Evolutionary conservation across 2,329 filamentous ascomycete species (phyloP), one percentile per base, ranked within the genome.

Genomic region (Dactylella cylindrospora): DNA sequence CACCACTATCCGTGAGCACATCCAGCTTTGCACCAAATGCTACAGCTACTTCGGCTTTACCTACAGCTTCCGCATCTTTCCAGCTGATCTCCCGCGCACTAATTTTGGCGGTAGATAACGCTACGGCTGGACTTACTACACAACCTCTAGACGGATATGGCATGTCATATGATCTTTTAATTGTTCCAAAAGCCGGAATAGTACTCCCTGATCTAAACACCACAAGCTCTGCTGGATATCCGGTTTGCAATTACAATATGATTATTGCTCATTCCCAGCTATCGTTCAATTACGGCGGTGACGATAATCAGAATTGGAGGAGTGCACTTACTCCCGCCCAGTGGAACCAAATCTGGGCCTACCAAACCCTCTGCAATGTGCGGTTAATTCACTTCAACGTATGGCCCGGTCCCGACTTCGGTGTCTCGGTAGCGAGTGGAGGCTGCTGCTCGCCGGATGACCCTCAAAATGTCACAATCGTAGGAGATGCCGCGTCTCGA

Each of bases 301-400:
- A 71, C 20, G 28, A 8, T 13, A 13, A 8, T 8, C 8, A 17
- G 22, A 22, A 23, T n/a, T 82, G 74, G 72, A 71, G 73, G 51
- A 81, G 78, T 67, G 80, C 79, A 26, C 70, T 84, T 55, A 82
- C 79, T 7, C 68, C 74, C 4, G 75, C 74, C 33, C 81, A 84
- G 73, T 82, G 78, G 79, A 74, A 76, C 23, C 68, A 75, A 40
- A 69, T 84, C 2, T 81, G 80, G 66, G 73, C 75, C 40, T 84
- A 84, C 66, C 81, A 84, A 70, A 74, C 74, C 1, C 72, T 71
- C 20, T 84, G 82, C 22, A 78, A 79, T 17, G 78, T 81, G 10
- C 76, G 81, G 15, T 81, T 84, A 80, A 80, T 83, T 15, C 78
- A 81, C 41, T 72, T 82, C 17, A 80, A 83, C 67, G 78, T 78